Conservation (phyloP, 768 basidiomycete species). For the Porpolomopsis calyptriformis region DNA sequence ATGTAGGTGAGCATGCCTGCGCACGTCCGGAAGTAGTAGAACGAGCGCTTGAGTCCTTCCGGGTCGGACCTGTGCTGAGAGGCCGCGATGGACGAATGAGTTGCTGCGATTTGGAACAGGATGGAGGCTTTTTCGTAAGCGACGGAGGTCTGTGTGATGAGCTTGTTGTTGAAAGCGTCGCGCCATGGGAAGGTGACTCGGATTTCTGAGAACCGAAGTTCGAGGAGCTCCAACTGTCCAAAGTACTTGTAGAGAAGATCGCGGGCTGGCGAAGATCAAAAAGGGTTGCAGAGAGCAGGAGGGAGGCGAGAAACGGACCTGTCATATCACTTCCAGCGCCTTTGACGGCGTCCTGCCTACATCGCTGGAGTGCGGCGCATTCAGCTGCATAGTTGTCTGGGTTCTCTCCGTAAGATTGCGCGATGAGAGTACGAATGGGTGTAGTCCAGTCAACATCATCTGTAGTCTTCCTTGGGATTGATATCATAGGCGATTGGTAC, state of each 20-base stretch:
- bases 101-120: constrained; percentile 91
- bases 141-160: constrained; percentile 89
- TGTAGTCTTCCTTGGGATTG: constrained; percentile 90
- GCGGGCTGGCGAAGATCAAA: constrained; percentile 39
- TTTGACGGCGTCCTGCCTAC: constrained; percentile 90
- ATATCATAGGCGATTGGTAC: constrained; percentile 78
- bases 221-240: constrained; percentile 94
- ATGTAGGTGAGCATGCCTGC: constrained; percentile 98
- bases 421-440: constrained; percentile 76
- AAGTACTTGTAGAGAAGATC: constrained; percentile 99
- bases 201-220: constrained; percentile 93
- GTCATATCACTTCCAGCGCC: constrained; percentile 94
- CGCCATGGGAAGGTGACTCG: constrained; percentile 94
- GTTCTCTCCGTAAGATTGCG: constrained; percentile 87
- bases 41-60: constrained; percentile 87
- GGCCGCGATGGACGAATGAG: constrained; percentile 84
- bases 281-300: constrained; percentile 6
- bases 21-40: constrained; percentile 80
- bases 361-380: constrained; percentile 75
- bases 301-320: constrained; percentile 45
- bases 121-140: constrained; percentile 98
- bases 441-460: constrained; percentile 95
- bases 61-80: constrained; percentile 80
- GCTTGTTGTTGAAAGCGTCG: constrained; percentile 92
- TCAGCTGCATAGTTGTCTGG: constrained; percentile 84